Conservation (phyloP, 768 basidiomycete species). For the Macrolepiota albuminosa region DNA sequence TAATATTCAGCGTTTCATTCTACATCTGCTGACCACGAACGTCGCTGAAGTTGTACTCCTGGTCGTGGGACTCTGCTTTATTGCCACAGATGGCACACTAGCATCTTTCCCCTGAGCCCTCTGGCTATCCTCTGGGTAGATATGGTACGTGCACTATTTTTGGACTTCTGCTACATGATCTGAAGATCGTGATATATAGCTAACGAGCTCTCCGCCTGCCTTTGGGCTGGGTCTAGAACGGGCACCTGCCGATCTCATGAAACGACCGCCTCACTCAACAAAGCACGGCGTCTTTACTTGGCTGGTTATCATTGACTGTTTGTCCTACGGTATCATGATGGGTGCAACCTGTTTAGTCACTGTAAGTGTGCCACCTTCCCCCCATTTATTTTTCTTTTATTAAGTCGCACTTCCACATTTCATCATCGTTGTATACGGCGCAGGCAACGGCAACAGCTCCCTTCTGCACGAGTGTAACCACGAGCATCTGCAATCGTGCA, state of each 20-base stretch:
- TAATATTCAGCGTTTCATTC: too few species aligned
- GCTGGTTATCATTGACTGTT: slow-evolving; percentile 31
- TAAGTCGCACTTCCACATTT: slow-evolving; percentile 19
- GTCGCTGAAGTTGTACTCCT: too few species aligned
- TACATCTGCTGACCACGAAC: too few species aligned
- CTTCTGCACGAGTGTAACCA: slow-evolving; percentile 30
- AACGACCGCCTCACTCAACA: slow-evolving; percentile 34
- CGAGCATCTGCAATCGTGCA: slow-evolving; percentile 19
- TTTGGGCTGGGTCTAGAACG: too few species aligned
- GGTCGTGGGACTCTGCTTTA: too few species aligned
- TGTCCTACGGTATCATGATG: slow-evolving; percentile 34
- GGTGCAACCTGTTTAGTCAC: slow-evolving; percentile 27
- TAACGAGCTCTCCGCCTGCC: too few species aligned
- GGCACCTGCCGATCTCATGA: slow-evolving; percentile 49
- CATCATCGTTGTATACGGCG: slow-evolving; percentile 32
- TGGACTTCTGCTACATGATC: too few species aligned
- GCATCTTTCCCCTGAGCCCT: too few species aligned
- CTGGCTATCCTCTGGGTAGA: too few species aligned
- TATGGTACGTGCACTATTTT: too few species aligned
- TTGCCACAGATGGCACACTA: too few species aligned
- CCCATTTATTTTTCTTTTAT: not conserved
- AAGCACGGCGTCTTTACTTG: slow-evolving; percentile 34
- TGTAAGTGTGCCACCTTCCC: slow-evolving; percentile 19
- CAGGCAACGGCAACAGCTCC: slow-evolving; percentile 20
- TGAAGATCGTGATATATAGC: too few species aligned